Conservation (phyloP, 371 early-diverging fungal species). For the Mucor piriformis region DNA sequence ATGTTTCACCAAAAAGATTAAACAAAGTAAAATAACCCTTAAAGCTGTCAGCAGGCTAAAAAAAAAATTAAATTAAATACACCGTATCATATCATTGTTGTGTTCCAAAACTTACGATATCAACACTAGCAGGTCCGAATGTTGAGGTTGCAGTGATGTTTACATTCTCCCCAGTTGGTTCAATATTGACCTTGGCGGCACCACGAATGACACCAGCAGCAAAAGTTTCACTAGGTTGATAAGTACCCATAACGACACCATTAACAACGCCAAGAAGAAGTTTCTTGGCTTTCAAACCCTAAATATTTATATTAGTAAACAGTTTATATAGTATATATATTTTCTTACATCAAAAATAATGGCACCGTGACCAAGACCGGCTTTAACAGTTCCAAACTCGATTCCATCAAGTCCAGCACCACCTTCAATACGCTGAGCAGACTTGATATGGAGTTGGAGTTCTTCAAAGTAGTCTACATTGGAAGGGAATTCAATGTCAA, state of each 20-base stretch:
- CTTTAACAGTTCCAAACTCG: constrained; percentile 29
- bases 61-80: not conserved
- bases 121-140: constrained; percentile 26
- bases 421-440: constrained; percentile 16
- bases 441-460: constrained; percentile 17
- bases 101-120: constrained; percentile 23
- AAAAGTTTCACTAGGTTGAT: constrained; percentile 22
- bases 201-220: constrained; percentile 25
- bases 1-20: constrained; percentile 18
- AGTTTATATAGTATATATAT: not conserved
- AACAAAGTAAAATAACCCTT: constrained; percentile 28
- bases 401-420: constrained; percentile 16
- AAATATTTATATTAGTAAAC: not conserved
- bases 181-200: constrained; percentile 26
- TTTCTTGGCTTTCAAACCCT: constrained; percentile 30
- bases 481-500: constrained; percentile 30
- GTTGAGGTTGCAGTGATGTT: constrained; percentile 29
- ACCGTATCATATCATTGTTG: too few species aligned
- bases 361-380: constrained; percentile 29
- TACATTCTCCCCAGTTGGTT: constrained; percentile 22
- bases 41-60: constrained; percentile 33
- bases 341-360: constrained; percentile 30
- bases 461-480: constrained; percentile 24
- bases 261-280: constrained; percentile 24
- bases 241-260: constrained; percentile 34